Percentiles rank a stretch among this genome's conserved stretches.
These are phyloP conservation scores for Pistacia integerrima DNA, from an alignment of 345 rosid species.

Conservation along the genomic window DNA sequence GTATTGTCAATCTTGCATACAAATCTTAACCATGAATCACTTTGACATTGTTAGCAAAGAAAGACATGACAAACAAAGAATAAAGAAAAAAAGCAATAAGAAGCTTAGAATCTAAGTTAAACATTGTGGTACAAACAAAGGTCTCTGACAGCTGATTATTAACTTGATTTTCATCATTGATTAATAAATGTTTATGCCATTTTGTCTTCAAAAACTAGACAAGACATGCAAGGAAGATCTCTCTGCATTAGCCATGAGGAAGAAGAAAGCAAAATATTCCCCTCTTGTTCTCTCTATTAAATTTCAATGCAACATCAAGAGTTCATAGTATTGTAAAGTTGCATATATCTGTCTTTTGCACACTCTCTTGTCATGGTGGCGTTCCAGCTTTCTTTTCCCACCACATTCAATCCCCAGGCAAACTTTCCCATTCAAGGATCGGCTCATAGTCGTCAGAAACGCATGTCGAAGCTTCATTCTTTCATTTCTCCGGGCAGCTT, in stretches of 20 bases:
- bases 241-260: conserved; percentile 26
- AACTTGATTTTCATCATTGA: conserved; percentile 10
- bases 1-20: neutral
- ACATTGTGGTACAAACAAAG: conserved; percentile 20
- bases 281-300: conserved; percentile 29
- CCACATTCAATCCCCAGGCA: conserved; percentile 16
- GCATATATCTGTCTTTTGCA: neutral
- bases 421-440: conserved; percentile 24
- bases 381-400: conserved; percentile 24
- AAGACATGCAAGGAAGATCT: conserved; percentile 21
- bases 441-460: conserved; percentile 13
- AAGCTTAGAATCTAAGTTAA: conserved; percentile 48
- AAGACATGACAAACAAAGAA: conserved; percentile 23
- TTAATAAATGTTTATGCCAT: neutral
- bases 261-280: conserved; percentile 47
- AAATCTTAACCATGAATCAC: neutral
- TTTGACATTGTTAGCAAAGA: conserved; percentile 8
- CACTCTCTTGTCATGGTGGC: conserved; percentile 25
- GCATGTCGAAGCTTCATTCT: conserved; percentile 22
- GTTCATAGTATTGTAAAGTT: neutral
- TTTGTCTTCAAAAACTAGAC: conserved; percentile 5
- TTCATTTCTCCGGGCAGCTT: conserved; percentile 17
- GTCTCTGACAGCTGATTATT: conserved; percentile 12
- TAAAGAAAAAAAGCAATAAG: conserved; percentile 36
- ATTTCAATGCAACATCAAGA: conserved; percentile 8